These are phyloP conservation scores for Phytophthora kernoviae DNA, from an alignment of 352 stramenopile genomes.

Conservation along the genomic window DNA sequence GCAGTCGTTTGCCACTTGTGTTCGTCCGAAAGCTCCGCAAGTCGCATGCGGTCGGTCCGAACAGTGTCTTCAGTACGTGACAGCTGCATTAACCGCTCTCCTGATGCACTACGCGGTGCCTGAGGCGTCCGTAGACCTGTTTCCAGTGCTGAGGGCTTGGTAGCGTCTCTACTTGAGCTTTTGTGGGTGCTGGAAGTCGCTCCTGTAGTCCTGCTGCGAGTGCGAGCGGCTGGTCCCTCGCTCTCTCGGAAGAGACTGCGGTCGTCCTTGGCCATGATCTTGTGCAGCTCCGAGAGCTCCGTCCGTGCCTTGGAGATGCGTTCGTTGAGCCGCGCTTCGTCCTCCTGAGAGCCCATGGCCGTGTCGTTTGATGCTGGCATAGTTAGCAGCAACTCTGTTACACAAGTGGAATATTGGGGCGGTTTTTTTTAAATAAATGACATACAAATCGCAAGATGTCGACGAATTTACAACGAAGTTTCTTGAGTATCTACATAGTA, in stretches of 20 bases:
- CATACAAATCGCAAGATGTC: no score
- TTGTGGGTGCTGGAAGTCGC: not conserved
- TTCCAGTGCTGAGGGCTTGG: conserved; percentile 12
- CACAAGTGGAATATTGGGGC: not conserved
- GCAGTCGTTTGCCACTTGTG: conserved; percentile 44
- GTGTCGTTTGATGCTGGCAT: conserved; percentile 32
- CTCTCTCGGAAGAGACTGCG: conserved; percentile 21
- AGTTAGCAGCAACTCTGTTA: not conserved
- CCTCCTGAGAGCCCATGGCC: conserved; percentile 34
- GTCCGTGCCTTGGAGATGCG: conserved; percentile 59
- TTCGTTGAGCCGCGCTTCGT: conserved; percentile 57
- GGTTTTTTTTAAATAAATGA: not conserved
- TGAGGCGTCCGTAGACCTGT: conserved; percentile 42
- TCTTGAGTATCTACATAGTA: no score
- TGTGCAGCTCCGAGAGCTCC: conserved; percentile 56
- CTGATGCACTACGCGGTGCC: conserved; percentile 32
- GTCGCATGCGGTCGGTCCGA: conserved; percentile 73
- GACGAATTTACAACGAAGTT: no score
- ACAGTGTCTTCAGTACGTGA: conserved; percentile 47
- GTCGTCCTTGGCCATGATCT: conserved; percentile 47
- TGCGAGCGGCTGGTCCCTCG: conserved; percentile 32
- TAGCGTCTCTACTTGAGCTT: conserved; percentile 9
- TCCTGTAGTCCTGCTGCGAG: conserved; percentile 25
- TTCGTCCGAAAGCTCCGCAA: conserved; percentile 79
- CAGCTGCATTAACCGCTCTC: conserved; percentile 56